Evolutionary conservation across 805 yeast species (phyloP).

Genomic region (Ogataea haglerorum): DNA sequence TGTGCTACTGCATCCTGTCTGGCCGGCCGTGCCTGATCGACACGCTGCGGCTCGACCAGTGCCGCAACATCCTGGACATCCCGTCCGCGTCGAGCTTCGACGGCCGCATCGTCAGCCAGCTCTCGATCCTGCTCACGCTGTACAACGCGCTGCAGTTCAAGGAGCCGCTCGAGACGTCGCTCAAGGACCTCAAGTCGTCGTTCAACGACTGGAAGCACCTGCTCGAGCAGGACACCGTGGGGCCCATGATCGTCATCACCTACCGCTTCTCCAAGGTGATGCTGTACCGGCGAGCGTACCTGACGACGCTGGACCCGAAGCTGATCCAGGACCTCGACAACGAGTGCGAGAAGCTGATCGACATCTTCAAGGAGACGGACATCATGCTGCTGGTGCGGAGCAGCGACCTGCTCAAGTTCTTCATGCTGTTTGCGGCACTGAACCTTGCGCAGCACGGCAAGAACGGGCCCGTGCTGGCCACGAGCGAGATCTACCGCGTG

Average conservation of each 20-base stretch:
- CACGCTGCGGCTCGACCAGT: constrained; percentile 53
- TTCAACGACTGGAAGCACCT: constrained; percentile 28
- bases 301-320: constrained; percentile 11
- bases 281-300: constrained; percentile 24
- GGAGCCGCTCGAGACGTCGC: constrained; percentile 22
- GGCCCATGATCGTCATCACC: constrained; percentile 16
- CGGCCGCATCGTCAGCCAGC: constrained; percentile 71
- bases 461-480: constrained; percentile 1
- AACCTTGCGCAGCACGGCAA: constrained; percentile 7
- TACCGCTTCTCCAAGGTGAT: constrained; percentile 23
- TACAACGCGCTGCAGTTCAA: constrained; percentile 54
- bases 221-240: constrained; percentile 20
- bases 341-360: constrained; percentile 11
- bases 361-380: constrained; percentile 1
- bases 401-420: constrained; percentile 14
- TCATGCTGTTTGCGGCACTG: constrained; percentile 12
- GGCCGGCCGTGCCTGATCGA: constrained; percentile 70
- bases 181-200: constrained; percentile 23
- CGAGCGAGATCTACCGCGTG: constrained; percentile 7
- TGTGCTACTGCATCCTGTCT: constrained; percentile 57
- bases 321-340: constrained; percentile 1
- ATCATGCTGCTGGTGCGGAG: constrained; percentile 4
- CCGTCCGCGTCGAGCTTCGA: constrained; percentile 67
- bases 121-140: constrained; percentile 53
- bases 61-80: constrained; percentile 54